phyloP scores from a whole-genome alignment of 768 basidiomycete species.

The Clavulina sp. region DNA sequence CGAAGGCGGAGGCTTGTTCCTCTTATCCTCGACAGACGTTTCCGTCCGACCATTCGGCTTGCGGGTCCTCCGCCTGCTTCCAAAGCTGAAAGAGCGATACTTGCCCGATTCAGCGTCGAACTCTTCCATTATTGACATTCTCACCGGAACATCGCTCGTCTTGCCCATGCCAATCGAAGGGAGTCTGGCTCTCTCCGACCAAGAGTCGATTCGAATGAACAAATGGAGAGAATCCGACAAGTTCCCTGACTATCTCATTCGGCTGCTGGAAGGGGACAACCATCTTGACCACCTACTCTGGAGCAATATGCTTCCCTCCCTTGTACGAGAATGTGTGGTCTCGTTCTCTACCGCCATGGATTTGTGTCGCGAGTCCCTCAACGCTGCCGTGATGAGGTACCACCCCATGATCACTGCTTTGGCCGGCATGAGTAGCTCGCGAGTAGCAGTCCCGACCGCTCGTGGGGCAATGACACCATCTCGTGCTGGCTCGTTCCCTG shows the following conservation, averaged over 20 bases:
- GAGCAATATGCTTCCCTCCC: conserved; percentile 50
- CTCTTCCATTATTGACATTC: conserved; percentile 20
- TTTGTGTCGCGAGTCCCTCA: conserved; percentile 44
- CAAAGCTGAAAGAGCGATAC: conserved; percentile 1
- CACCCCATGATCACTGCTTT: conserved; percentile 55
- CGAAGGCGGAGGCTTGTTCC: conserved; percentile 54
- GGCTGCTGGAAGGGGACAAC: conserved; percentile 53
- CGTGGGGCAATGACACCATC: conserved; percentile 7
- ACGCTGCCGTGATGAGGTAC: conserved; percentile 50
- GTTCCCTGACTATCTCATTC: conserved; percentile 38
- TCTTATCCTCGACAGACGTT: conserved; percentile 38
- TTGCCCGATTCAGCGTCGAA: not conserved
- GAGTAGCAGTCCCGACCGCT: conserved; percentile 27
- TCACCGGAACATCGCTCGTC: conserved; percentile 27
- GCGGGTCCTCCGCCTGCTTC: conserved; percentile 18
- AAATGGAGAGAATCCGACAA: conserved; percentile 38
- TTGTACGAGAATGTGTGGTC: conserved; percentile 41
- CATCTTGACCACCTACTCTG: conserved; percentile 55
- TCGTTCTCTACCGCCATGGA: conserved; percentile 28
- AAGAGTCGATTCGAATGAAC: conserved; percentile 2
- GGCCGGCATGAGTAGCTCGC: conserved; percentile 19
- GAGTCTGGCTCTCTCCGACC: conserved; percentile 6
- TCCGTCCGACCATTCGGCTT: conserved; percentile 39
- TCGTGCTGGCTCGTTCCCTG: conserved; percentile 1
- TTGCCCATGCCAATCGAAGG: conserved; percentile 4